Base-by-base conservation (phyloP, 768 basidiomycete species). In the Ephemerocybe angulata region DNA sequence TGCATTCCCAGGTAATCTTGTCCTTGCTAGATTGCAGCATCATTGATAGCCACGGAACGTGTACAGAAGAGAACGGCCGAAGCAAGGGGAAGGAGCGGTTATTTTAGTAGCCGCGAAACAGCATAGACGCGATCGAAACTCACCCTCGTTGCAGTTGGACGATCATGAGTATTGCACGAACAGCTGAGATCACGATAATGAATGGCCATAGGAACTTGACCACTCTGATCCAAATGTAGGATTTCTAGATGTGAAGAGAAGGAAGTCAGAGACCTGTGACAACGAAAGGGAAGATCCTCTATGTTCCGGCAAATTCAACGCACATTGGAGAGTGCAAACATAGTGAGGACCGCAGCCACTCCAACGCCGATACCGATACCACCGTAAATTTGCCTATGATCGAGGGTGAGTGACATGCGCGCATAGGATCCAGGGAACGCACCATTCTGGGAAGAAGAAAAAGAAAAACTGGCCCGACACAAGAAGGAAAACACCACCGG, bases 1-100 rank as follows among this genome's bases (percentile, higher is more conserved):
- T 74, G 65, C 87, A 88, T 70, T 87, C 85, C 86, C 87, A 88
- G 31, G 72, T 61, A 58, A 88, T 84, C 60, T 88, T 83, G 71
- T 81, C 77, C 67, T 85, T 78, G 56, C 86, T 87, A 68, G 53
- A 46, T 29, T 13, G 35, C 30, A 44, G 25, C 28, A 44, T 19
- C 28, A 15, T 24, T 27, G 38, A 41, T 41, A 41, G 38, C 38
- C 33, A 35, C 6, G 42, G 19, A 44, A 25, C 24, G 42, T 44
- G 42, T 25, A 44, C 56, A 41, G 50, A 58, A 53, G 58, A 53
- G 56, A 50, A 56, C 50, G 51, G 58, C 57, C 38, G 43, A 62
- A 33, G 55, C 46, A 28, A 48, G 17, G 15, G 24, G 27, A 48
- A 31, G 46, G 19, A 30, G 46, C 43, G 19, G n/a, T 29, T 47